Conservation (phyloP, 2,329 filamentous ascomycete genomes). For the Curvularia eragrostidis region DNA sequence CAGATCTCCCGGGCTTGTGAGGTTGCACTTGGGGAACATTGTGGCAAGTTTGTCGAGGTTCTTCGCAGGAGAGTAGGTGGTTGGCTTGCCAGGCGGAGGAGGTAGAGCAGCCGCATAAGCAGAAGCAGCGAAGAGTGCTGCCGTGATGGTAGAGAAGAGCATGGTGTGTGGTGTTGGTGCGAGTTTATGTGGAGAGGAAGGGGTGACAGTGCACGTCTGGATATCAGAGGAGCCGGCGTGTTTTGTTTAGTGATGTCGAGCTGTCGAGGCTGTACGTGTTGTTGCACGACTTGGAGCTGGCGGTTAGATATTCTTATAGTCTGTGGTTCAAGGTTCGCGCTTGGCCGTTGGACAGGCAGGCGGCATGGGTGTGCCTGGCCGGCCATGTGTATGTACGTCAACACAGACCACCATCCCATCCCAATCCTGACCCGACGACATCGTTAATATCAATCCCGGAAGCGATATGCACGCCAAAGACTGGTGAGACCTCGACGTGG, state of each 20-base stretch:
- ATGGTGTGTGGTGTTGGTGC: conserved; percentile 26
- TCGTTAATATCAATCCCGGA: conserved; percentile 27
- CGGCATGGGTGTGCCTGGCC: conserved; percentile 35
- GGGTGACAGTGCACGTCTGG: not conserved
- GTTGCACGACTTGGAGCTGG: conserved; percentile 24
- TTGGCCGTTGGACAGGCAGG: conserved; percentile 38
- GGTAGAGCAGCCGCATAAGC: conserved; percentile 23
- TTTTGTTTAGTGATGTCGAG: conserved; percentile 9
- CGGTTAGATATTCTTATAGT: conserved; percentile 40
- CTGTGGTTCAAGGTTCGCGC: conserved; percentile 29
- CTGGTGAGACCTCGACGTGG: conserved; percentile 40
- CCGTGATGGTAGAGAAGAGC: conserved; percentile 37
- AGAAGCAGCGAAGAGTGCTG: conserved; percentile 31
- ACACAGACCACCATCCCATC: conserved; percentile 26
- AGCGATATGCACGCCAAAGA: conserved; percentile 39
- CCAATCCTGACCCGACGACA: conserved; percentile 22
- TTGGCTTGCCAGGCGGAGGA: conserved; percentile 19
- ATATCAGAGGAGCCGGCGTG: not conserved
- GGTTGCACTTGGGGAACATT: conserved; percentile 39
- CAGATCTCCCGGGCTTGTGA: conserved; percentile 34
- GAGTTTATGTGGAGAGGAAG: not conserved
- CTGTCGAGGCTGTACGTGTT: conserved; percentile 26
- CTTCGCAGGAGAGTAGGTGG: conserved; percentile 23
- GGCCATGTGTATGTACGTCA: conserved; percentile 38
- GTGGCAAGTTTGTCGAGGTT: conserved; percentile 35